Evolutionary conservation across 2,329 filamentous ascomycete species (phyloP), one percentile per base, ranked within the genome.

Genomic region (Esteya vermicola): DNA sequence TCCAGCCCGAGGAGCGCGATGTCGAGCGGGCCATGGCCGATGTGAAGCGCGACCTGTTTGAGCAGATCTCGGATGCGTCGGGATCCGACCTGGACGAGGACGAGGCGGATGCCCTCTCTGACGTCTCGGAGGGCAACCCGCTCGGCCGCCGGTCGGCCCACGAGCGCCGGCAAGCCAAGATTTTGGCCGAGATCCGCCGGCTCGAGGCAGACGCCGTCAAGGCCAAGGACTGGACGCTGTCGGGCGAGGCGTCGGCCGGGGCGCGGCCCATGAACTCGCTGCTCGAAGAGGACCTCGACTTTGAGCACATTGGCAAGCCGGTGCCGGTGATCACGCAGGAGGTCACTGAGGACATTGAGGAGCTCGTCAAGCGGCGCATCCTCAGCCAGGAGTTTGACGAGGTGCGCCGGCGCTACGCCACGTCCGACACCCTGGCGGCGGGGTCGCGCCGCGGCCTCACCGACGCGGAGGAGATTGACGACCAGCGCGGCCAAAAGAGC

Each of bases 271-370:
- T 85, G 40, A 96, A 98, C 63, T 95, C 89, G 1, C 71, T 98
- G 3, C 74, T 98, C 1, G 88, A 96, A 55, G 78, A 96, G 61
- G 86, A 96, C 52, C 72, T 98, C 21, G 89, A 96, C 48, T 98
- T 96, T 54, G 91, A 98, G 61, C 78, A 93, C 51, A 77, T 85
- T 19, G 91, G 91, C 53, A 98, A 96, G 58, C 89, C 91, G 1
- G 81, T 96, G 1, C 85, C 89, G 2, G 83, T 96, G 45, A 86
- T 95, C 56, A 96, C 91, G 0, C 80, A 84, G 32, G 88, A 95
- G 57, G 70, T 93, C 31, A 93, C 78, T 40, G 88, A 95, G 57
- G 78, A 79, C 51, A 93, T 98, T 42, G 91, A 98, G 60, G 81
- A 84, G 26, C 72, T 98, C 43, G 88, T 98, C 64, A 96, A 96